phyloP scores from a whole-genome alignment of 805 yeast species.

The Candida koratica region DNA sequence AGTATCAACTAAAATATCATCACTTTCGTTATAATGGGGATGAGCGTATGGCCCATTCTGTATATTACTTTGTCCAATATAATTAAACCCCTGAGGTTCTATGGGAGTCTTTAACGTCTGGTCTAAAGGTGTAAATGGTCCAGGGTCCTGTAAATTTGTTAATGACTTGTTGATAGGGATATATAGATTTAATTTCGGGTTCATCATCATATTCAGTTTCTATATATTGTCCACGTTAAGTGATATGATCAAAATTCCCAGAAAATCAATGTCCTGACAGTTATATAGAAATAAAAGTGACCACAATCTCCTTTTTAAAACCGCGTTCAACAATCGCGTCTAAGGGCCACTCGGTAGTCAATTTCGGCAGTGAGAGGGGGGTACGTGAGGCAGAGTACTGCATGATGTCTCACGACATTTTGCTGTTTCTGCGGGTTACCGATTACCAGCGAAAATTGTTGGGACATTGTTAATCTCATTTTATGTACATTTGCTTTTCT shows the following conservation, averaged over 20 bases:
- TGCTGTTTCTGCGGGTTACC: too few species aligned
- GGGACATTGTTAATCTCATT: too few species aligned
- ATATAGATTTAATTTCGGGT: slow-evolving; percentile 30
- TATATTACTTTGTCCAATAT: neutral
- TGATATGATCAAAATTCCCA: too few species aligned
- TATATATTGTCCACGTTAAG: too few species aligned
- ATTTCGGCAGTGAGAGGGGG: slow-evolving; percentile 4
- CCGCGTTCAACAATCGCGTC: slow-evolving; percentile 7
- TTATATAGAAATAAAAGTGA: slow-evolving; percentile 2
- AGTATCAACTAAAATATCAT: slow-evolving; percentile 39
- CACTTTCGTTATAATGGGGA: slow-evolving; percentile 36
- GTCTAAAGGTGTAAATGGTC: slow-evolving; percentile 44
- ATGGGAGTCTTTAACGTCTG: slow-evolving; percentile 41
- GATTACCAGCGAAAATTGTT: too few species aligned
- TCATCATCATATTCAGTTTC: slow-evolving; percentile 15
- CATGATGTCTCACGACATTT: too few species aligned
- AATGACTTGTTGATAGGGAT: slow-evolving; percentile 33
- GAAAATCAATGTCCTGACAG: neutral
- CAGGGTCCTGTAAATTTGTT: slow-evolving; percentile 19
- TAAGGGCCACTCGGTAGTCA: neutral
- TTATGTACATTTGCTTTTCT: too few species aligned
- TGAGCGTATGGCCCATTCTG: slow-evolving; percentile 23
- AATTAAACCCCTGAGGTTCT: slow-evolving; percentile 23
- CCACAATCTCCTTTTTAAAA: slow-evolving; percentile 2
- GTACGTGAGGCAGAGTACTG: too few species aligned